phyloP scores from a whole-genome alignment of 805 yeast species.

The Yarrowia osloensis region DNA sequence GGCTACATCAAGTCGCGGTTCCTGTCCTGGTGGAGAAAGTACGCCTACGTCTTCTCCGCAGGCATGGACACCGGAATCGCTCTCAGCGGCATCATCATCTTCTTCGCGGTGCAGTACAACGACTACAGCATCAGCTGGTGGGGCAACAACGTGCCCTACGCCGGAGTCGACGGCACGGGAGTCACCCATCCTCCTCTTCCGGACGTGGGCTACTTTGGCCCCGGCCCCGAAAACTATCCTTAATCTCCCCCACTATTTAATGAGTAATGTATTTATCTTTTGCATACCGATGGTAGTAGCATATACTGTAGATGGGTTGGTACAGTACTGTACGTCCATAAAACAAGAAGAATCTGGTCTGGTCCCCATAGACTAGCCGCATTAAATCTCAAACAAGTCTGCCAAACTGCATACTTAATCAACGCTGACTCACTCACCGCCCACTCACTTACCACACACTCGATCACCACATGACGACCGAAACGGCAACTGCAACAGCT shows the following conservation, averaged over 20 bases:
- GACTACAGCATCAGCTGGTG: conserved; percentile 48
- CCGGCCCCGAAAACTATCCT: conserved; percentile 37
- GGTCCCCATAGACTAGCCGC: too few relatives aligned
- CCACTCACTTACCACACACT: background rate
- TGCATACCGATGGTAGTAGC: too few relatives aligned
- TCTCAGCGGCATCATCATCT: conserved; percentile 50
- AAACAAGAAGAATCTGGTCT: too few relatives aligned
- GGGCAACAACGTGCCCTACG: conserved; percentile 47
- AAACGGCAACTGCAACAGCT: too few relatives aligned
- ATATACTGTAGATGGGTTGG: too few relatives aligned
- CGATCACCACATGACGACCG: too few relatives aligned
- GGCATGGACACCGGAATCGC: conserved; percentile 55
- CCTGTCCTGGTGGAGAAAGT: conserved; percentile 56
- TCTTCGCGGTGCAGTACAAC: conserved; percentile 47
- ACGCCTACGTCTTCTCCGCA: conserved; percentile 52
- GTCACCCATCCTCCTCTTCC: conserved; percentile 30
- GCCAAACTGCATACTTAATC: too few relatives aligned
- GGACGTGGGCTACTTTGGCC: conserved; percentile 42
- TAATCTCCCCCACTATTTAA: conserved; percentile 23
- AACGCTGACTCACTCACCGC: too few relatives aligned
- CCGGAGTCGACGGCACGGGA: conserved; percentile 6
- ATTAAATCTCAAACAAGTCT: too few relatives aligned
- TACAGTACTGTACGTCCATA: too few relatives aligned
- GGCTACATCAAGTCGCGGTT: conserved; percentile 47
- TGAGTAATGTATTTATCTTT: conserved; percentile 13